Evolutionary conservation across 78 protist genomes (phyloP).

Genomic region (Mastigamoeba balamuthi): DNA sequence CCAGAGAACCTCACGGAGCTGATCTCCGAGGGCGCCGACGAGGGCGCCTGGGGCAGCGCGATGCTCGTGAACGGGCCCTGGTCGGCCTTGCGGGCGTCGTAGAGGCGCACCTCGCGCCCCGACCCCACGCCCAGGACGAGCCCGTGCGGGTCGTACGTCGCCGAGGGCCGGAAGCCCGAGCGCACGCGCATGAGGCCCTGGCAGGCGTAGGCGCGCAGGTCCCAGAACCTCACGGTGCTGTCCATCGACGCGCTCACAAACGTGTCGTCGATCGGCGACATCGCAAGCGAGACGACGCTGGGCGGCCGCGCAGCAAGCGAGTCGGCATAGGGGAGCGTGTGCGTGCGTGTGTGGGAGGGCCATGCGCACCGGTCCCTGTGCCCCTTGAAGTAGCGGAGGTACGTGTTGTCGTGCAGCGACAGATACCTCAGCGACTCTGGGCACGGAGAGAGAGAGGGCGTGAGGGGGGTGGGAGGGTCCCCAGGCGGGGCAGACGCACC

Average conservation of each 20-base stretch:
- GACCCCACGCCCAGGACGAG: conserved; percentile 26
- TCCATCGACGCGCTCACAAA: conserved; percentile 57
- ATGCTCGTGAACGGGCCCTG: conserved; percentile 50
- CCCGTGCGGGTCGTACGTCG: conserved; percentile 56
- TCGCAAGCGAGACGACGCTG: conserved; percentile 51
- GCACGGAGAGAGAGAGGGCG: neutral
- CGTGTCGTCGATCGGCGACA: conserved; percentile 49
- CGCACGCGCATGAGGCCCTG: conserved; percentile 1
- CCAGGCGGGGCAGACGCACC: neutral
- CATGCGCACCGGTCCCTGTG: conserved; percentile 46
- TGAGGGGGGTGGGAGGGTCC: neutral
- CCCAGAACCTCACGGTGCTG: conserved; percentile 63
- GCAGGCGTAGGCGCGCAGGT: conserved; percentile 48
- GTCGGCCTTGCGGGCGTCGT: conserved; percentile 35
- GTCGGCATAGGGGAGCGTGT: neutral
- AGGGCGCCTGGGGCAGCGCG: no score
- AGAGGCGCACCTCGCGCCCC: conserved; percentile 31
- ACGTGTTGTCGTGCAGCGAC: conserved; percentile 65
- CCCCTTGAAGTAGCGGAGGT: conserved; percentile 66
- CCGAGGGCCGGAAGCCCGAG: conserved; percentile 1
- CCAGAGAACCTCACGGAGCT: conserved; percentile 35
- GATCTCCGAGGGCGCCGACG: conserved; percentile 14
- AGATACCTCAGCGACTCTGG: conserved; percentile 52
- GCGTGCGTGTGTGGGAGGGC: neutral
- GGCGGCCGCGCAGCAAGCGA: neutral